Conservation (phyloP, 306 rosid species). For the Cucumis cinereus region DNA sequence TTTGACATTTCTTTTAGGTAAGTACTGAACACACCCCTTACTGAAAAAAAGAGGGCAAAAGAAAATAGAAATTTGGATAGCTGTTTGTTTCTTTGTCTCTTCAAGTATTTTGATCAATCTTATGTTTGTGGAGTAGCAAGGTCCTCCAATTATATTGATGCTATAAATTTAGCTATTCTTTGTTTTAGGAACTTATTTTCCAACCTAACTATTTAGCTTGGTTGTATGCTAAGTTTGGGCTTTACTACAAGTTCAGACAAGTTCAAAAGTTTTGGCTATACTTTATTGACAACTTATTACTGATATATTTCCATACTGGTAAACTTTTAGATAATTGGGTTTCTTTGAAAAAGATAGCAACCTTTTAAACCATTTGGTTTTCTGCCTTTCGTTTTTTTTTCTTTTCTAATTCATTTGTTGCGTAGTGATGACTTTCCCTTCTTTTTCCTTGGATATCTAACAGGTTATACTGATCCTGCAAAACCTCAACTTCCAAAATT, state of each 20-base stretch:
- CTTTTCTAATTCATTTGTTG: neutral
- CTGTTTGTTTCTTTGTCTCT: neutral
- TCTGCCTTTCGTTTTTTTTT: neutral
- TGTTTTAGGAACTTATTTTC: neutral
- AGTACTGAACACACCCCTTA: conserved; percentile 4
- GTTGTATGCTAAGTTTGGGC: neutral
- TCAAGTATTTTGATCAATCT: neutral
- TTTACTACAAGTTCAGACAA: neutral
- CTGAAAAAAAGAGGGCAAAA: neutral
- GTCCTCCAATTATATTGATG: neutral
- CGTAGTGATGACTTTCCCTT: too few species aligned
- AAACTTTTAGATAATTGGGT: neutral
- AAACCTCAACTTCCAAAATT: conserved; percentile 77
- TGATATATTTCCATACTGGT: neutral
- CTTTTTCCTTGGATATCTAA: neutral
- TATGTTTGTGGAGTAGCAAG: conserved; percentile 2
- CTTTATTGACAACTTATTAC: neutral
- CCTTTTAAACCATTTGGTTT: neutral
- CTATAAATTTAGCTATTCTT: neutral
- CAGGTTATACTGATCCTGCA: conserved; percentile 97
- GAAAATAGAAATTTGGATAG: neutral
- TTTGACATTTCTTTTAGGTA: conserved; percentile 61
- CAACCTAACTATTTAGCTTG: neutral
- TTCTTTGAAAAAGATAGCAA: neutral
- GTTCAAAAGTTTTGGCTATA: neutral